These are phyloP conservation scores for Acanthamoeba castellanii DNA, from an alignment of 208 protist species.

Conservation along the genomic window DNA sequence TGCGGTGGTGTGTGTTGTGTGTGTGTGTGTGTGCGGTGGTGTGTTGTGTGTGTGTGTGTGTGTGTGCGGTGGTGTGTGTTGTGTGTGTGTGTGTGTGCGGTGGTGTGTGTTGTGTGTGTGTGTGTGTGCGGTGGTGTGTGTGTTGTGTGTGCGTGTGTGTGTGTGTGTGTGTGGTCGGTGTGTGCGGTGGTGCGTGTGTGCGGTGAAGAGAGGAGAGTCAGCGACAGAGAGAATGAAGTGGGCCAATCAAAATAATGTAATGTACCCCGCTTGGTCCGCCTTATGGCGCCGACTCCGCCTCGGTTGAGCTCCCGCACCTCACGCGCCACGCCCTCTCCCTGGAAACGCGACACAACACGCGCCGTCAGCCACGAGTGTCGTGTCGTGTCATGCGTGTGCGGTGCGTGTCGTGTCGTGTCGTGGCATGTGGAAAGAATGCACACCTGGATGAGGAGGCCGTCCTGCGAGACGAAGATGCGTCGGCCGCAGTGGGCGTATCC, in stretches of 20 bases:
- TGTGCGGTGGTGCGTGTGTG: neutral
- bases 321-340: constrained; percentile 23
- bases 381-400: neutral
- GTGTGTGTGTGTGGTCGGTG: too few species aligned
- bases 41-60: too few species aligned
- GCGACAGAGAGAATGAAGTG: neutral
- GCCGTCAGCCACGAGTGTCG: neutral
- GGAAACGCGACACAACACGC: neutral
- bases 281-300: neutral
- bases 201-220: neutral
- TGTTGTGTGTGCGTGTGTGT: too few species aligned
- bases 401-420: too few species aligned
- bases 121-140: too few species aligned
- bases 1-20: too few species aligned
- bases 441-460: constrained; percentile 26
- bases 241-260: too few species aligned
- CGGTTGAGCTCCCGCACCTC: neutral
- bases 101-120: too few species aligned
- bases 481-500: constrained; percentile 44
- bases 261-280: neutral
- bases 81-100: too few species aligned
- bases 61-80: too few species aligned
- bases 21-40: too few species aligned
- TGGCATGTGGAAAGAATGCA: neutral
- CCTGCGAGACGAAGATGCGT: constrained; percentile 45